A percentile compares a stretch with the other conserved stretches of the same genome.
Evolutionary conservation across 2,329 filamentous ascomycete species (phyloP).

Genomic region (Camptophora hylomeconis): DNA sequence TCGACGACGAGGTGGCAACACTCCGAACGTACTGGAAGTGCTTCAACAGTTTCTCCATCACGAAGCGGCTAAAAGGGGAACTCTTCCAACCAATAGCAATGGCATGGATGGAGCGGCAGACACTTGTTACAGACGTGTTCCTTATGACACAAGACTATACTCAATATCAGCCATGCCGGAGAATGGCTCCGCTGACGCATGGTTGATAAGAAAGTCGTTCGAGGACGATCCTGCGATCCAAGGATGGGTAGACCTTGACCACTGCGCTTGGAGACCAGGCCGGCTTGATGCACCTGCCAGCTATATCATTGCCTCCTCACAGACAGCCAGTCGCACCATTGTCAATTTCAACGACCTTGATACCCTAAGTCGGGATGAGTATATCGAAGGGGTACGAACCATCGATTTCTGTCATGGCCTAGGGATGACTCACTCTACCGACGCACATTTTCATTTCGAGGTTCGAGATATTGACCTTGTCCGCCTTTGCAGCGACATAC

Average conservation of each 20-base stretch:
- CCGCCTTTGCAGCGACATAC: slow-evolving; percentile 20
- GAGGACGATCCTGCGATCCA: slow-evolving; percentile 7
- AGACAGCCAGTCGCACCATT: slow-evolving; percentile 51
- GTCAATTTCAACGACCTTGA: slow-evolving; percentile 54
- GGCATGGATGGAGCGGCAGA: neutral
- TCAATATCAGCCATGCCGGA: slow-evolving; percentile 3
- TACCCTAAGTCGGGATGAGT: slow-evolving; percentile 38
- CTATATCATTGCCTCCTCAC: slow-evolving; percentile 53
- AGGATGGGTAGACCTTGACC: slow-evolving; percentile 33
- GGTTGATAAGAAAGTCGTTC: slow-evolving; percentile 3
- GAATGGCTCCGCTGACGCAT: slow-evolving; percentile 4
- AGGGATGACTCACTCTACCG: slow-evolving; percentile 1
- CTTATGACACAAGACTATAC: no score
- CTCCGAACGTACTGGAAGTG: slow-evolving; percentile 58
- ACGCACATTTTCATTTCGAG: slow-evolving; percentile 20
- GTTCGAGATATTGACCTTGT: slow-evolving; percentile 34
- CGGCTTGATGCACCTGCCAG: slow-evolving; percentile 49
- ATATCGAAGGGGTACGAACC: slow-evolving; percentile 72
- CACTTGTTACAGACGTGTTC: no score
- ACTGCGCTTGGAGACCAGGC: slow-evolving; percentile 47
- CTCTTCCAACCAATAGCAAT: neutral
- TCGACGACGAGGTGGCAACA: slow-evolving; percentile 58
- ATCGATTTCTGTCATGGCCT: slow-evolving; percentile 72
- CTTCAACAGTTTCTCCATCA: slow-evolving; percentile 45
- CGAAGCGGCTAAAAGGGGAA: neutral